phyloP scores from a whole-genome alignment of 495 filamentous ascomycete genomes.

The Aspergillus sparsus region DNA sequence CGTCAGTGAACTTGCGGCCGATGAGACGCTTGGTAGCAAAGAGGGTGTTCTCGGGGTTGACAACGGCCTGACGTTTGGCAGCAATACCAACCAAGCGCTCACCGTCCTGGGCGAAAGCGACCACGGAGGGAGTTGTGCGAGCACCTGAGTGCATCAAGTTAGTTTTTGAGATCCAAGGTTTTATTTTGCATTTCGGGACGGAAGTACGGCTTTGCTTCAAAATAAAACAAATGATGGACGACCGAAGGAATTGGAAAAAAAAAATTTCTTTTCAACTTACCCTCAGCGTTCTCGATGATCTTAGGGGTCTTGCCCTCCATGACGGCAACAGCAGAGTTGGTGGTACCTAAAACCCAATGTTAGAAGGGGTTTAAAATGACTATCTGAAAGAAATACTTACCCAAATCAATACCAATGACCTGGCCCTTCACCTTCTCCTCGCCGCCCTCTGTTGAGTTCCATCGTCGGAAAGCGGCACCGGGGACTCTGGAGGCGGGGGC shows the following conservation, averaged over 20 bases:
- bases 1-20: constrained; percentile 95
- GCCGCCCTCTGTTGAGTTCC: constrained; percentile 79
- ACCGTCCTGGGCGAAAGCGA: constrained; percentile 95
- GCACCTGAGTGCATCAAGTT: constrained; percentile 60
- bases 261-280: constrained; percentile 49
- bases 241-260: constrained; percentile 23
- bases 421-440: constrained; percentile 90
- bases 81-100: constrained; percentile 97
- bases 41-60: constrained; percentile 98
- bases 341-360: constrained; percentile 65
- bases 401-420: constrained; percentile 98
- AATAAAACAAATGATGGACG: no score
- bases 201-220: no score
- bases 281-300: constrained; percentile 98
- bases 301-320: constrained; percentile 95
- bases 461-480: constrained; percentile 64
- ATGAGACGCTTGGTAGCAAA: constrained; percentile 99
- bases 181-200: neutral
- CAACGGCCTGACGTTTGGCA: constrained; percentile 97
- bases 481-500: constrained; percentile 57
- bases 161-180: constrained; percentile 12
- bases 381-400: constrained; percentile 54
- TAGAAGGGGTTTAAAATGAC: constrained; percentile 26
- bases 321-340: constrained; percentile 95
- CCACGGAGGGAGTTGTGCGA: constrained; percentile 94